Evolutionary conservation across 2,329 filamentous ascomycete species (phyloP), one percentile per base, ranked within the genome.

Genomic region (Verticillium klebahnii): DNA sequence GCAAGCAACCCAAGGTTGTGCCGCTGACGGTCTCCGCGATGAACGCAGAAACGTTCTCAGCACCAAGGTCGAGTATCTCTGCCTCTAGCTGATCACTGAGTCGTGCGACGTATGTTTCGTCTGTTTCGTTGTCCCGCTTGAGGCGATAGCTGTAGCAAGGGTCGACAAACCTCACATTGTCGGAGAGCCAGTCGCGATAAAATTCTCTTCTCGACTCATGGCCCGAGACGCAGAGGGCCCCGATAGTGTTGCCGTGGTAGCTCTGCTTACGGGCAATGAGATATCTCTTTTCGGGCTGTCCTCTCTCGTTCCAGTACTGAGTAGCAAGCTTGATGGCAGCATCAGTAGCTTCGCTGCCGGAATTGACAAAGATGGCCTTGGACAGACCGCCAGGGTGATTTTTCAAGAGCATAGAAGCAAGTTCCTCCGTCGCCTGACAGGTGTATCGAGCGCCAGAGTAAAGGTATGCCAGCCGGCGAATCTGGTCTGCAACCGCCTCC

Each of bases 231-330:
- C 72, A 75, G 54, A 83, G 70, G 1, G 79, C 72, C 0, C 79
- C 80, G 8, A 82, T 70, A 0, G 80, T 82, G 62, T 79, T 82
- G 6, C 81, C 80, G 66, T 83, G 81, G 62, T 82, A 83, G 23
- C 71, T 75, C 63, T 81, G 77, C 57, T 73, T 71, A 3, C 80
- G 69, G 0, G 75, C 71, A 31, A 84, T 77, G 64, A 80, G 75
- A 50, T 75, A 72, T 4, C 69, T 66, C 8, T 79, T 69, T 58
- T 76, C 62, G 2, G 71, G 67, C 58, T 77, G 66, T 31, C 71
- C 71, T 2, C 68, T 68, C 56, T 82, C 79, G 19, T 75, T 68
- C 65, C 73, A 79, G 65, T 81, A 83, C 66, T 83, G 80, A 9
- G 76, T 69, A 0, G 79, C 78, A 9, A 82, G 67, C 34, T 36